Conservation (phyloP, 306 rosid species). For the Phaseolus lunatus region DNA sequence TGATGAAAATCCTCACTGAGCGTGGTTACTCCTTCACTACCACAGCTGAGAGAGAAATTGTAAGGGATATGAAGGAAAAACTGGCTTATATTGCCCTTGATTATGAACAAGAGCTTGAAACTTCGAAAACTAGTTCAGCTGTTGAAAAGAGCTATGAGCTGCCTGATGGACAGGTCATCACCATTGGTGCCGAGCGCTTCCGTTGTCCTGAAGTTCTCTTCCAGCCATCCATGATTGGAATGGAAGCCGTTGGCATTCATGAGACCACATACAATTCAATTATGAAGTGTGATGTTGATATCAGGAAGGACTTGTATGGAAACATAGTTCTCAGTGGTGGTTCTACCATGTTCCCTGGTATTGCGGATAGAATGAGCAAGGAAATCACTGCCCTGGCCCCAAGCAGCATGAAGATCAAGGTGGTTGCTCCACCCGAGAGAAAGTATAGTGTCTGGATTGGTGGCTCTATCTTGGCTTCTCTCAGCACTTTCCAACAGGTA, state of each 20-base stretch:
- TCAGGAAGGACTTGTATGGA: slow-evolving; percentile 90
- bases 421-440: slow-evolving; percentile 93
- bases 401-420: slow-evolving; percentile 94
- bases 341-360: slow-evolving; percentile 88
- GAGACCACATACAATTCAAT: slow-evolving; percentile 90
- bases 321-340: slow-evolving; percentile 94
- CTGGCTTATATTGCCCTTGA: slow-evolving; percentile 81
- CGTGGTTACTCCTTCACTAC: slow-evolving; percentile 93
- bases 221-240: slow-evolving; percentile 94
- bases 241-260: slow-evolving; percentile 90
- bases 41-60: slow-evolving; percentile 87
- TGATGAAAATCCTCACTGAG: slow-evolving; percentile 81
- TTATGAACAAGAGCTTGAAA: slow-evolving; percentile 90
- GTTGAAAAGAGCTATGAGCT: slow-evolving; percentile 88
- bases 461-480: slow-evolving; percentile 94
- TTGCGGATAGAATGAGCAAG: slow-evolving; percentile 94
- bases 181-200: slow-evolving; percentile 91
- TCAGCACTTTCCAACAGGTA: slow-evolving; percentile 95
- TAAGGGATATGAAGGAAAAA: slow-evolving; percentile 88
- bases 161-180: slow-evolving; percentile 91
- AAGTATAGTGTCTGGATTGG: slow-evolving; percentile 95
- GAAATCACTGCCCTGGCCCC: slow-evolving; percentile 91
- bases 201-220: slow-evolving; percentile 92
- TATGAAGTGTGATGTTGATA: slow-evolving; percentile 92
- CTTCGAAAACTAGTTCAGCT: slow-evolving; percentile 75